These are phyloP conservation scores for Planoprotostelium fungivorum DNA, from an alignment of 78 protist genomes.

Conservation along the genomic window DNA sequence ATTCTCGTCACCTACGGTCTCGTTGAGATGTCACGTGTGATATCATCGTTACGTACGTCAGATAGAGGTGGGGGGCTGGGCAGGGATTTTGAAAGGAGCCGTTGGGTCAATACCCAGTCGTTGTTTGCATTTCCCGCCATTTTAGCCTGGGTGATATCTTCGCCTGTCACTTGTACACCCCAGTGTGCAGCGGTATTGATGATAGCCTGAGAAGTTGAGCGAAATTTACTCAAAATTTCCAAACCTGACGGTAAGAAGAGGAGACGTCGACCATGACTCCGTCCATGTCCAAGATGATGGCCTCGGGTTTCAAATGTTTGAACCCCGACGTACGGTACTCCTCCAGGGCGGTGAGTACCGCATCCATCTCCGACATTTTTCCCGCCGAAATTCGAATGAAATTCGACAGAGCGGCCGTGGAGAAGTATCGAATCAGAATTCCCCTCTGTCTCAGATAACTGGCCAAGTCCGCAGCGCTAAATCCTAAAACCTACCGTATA, in stretches of 20 bases:
- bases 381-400: background rate
- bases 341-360: background rate
- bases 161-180: background rate
- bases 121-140: background rate
- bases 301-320: conserved; percentile 7
- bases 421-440: background rate
- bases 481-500: background rate
- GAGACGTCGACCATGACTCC: conserved; percentile 9
- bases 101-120: background rate
- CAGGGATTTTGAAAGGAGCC: background rate
- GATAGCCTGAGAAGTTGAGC: background rate
- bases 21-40: conserved; percentile 4
- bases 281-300: conserved; percentile 9
- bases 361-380: background rate
- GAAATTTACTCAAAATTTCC: background rate
- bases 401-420: background rate
- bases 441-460: background rate
- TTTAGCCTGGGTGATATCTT: background rate
- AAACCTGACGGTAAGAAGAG: background rate
- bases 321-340: background rate
- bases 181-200: background rate
- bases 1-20: background rate
- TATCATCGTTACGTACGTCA: background rate
- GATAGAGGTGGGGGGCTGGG: background rate
- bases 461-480: background rate